A percentile compares a stretch with the other conserved stretches of the same genome.
phyloP scores from a whole-genome alignment of 148 eudicot genomes.

The Chenopodium formosanum region DNA sequence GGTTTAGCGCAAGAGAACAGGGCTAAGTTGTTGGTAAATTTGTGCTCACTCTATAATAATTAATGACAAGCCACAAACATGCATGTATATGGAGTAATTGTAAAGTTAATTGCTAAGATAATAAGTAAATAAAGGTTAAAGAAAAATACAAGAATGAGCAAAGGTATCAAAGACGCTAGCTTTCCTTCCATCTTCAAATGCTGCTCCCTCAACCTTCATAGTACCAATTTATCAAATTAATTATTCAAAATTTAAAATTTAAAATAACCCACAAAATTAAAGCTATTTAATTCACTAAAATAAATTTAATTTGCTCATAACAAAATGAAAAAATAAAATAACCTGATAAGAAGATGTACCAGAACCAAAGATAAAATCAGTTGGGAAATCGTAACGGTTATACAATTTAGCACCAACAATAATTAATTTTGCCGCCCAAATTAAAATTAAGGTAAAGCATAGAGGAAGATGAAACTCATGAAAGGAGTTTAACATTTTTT shows the following conservation, averaged over 20 bases:
- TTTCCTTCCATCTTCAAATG: constrained; percentile 31
- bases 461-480: background rate
- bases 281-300: too few relatives aligned
- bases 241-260: too few relatives aligned
- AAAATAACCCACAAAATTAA: background rate
- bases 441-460: background rate
- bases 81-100: too few relatives aligned
- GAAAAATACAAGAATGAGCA: constrained; percentile 17
- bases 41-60: too few relatives aligned
- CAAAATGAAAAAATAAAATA: too few relatives aligned
- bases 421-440: background rate
- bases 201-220: constrained; percentile 33
- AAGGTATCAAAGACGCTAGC: constrained; percentile 24
- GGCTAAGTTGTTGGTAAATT: too few relatives aligned
- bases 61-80: too few relatives aligned
- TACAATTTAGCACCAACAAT: background rate
- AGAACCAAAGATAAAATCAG: constrained; percentile 33
- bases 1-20: too few relatives aligned
- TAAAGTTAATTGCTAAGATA: too few relatives aligned
- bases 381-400: constrained; percentile 26
- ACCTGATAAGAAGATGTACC: constrained; percentile 41
- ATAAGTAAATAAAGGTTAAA: background rate
- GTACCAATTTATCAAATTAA: too few relatives aligned
- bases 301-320: too few relatives aligned
- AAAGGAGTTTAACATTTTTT: too few relatives aligned